phyloP scores from a whole-genome alignment of 148 eudicot genomes.

The Fagopyrum esculentum region DNA sequence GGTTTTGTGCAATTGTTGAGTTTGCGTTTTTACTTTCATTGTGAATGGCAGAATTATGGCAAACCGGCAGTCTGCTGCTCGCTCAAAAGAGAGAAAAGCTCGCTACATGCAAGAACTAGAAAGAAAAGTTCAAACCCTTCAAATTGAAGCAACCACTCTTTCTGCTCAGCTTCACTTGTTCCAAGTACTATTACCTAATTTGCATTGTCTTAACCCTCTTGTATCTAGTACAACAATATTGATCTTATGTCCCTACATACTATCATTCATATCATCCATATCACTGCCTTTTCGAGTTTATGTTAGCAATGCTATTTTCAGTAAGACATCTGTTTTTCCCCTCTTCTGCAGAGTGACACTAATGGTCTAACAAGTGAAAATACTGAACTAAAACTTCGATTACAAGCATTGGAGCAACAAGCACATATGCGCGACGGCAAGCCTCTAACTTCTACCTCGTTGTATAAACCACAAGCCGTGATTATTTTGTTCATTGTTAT shows the following conservation, averaged over 20 bases:
- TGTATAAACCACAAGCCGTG: too few species aligned
- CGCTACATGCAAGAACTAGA: conserved; percentile 52
- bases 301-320: neutral
- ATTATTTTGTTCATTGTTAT: neutral
- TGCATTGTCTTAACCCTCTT: neutral
- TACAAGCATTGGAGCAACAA: conserved; percentile 31
- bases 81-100: conserved; percentile 63
- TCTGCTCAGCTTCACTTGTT: conserved; percentile 49
- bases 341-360: conserved; percentile 20
- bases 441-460: neutral
- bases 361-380: conserved; percentile 23
- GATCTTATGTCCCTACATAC: too few species aligned
- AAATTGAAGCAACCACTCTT: conserved; percentile 46
- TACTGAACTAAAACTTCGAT: conserved; percentile 25
- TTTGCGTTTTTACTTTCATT: neutral
- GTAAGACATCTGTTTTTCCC: neutral
- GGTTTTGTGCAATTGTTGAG: neutral
- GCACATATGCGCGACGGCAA: conserved; percentile 47
- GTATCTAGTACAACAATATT: too few species aligned
- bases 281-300: neutral
- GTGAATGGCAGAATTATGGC: conserved; percentile 42
- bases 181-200: conserved; percentile 28
- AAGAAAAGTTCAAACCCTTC: conserved; percentile 46
- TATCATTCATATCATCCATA: too few species aligned
- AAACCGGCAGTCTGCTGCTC: conserved; percentile 60